Base-by-base conservation (phyloP, 164 flowering plant species). In the Nymphaea colorata region DNA sequence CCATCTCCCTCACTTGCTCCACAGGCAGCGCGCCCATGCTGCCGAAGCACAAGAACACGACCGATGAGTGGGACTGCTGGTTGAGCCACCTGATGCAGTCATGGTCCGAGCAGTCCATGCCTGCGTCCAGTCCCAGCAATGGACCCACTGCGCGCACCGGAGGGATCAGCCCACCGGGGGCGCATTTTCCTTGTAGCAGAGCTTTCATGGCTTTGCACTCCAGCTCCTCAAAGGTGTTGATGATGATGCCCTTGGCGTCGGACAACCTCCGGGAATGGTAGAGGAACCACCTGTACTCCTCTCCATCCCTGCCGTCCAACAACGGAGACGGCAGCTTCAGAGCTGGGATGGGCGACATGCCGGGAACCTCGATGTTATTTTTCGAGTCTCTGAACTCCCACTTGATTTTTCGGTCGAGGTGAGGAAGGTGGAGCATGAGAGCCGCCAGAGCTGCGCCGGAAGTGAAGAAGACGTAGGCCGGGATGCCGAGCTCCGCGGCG, bases 401-500 rank as follows among this genome's bases (percentile, higher is more conserved):
- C 8, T 25, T 7, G 6, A 41, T 3, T 6, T 18, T 6, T 6
- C 41, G 42, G 15, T 45, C 42, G 14, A 44, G 65, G 42, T 42
- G 6, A 14, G 17, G 44, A n/a, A 70, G 43, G 51, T 55, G 62
- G 16, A 60, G 14, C 68, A 44, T 65, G 67, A 44, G 53, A 51
- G 43, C 16, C 18, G 43, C 5, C 15, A 66, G n/a, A n/a, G 44
- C 68, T 0, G 72, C 65, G n/a, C 72, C 62, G 42, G 45, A 59
- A 62, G 68, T 25, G 64, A 70, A 70, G 67, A 44, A 65, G 55
- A 70, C 14, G 42, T 65, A 65, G 6, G 64, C 12, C 8, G 41
- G 66, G 66, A 64, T 42, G 44, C 68, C 64, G 14, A 65, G 18
- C 57, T 70, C 72, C 18, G 51, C 25, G 62, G 68, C 72, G 2